Evolutionary conservation across 768 basidiomycete genomes (phyloP).

Genomic region (Pilatotrama ljubarskyi): DNA sequence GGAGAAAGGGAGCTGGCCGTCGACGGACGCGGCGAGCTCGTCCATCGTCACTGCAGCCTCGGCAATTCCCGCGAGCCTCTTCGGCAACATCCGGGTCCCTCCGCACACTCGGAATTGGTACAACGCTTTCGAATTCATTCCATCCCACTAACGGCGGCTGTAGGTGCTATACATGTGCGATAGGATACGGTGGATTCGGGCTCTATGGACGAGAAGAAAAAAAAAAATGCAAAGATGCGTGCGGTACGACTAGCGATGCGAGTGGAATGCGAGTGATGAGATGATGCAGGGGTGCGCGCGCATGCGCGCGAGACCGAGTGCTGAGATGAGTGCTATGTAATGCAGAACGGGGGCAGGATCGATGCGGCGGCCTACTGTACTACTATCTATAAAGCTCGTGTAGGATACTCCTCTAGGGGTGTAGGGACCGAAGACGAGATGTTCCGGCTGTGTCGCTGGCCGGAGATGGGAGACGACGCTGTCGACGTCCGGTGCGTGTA

Average conservation of each 20-base stretch:
- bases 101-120: too few species aligned
- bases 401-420: conserved; percentile 22
- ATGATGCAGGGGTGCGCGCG: conserved; percentile 4
- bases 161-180: not conserved
- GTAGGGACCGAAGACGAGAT: conserved; percentile 22
- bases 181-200: not conserved
- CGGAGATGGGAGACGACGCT: conserved; percentile 15
- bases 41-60: conserved; percentile 14
- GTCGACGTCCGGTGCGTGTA: conserved; percentile 16
- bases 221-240: conserved; percentile 2
- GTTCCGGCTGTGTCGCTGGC: conserved; percentile 23
- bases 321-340: not conserved
- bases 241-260: conserved; percentile 8
- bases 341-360: not conserved
- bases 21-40: conserved; percentile 2
- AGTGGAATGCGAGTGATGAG: not conserved
- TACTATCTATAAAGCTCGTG: conserved; percentile 7
- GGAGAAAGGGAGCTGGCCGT: conserved; percentile 15
- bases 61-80: conserved; percentile 6
- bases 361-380: not conserved
- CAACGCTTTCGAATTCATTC: too few species aligned
- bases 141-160: not conserved
- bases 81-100: conserved; percentile 9
- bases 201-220: conserved; percentile 2
- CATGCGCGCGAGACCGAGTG: not conserved